Conservation (phyloP, 2,329 filamentous ascomycete species). For the Penicillium sp. region DNA sequence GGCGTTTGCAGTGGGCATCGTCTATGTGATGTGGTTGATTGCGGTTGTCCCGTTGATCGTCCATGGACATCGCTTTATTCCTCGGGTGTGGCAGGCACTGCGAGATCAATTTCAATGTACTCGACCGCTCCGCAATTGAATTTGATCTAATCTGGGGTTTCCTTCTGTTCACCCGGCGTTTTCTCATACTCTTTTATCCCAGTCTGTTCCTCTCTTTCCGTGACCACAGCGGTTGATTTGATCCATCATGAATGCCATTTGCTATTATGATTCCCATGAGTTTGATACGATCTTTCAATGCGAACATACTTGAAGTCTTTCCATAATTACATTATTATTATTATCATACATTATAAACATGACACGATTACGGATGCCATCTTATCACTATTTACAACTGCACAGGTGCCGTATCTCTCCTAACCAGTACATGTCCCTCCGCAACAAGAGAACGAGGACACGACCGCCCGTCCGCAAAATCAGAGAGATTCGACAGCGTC, state of each 20-base stretch:
- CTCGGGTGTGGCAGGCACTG: constrained; percentile 29
- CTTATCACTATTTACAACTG: constrained; percentile 29
- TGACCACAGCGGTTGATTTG: neutral
- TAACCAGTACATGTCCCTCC: constrained; percentile 38
- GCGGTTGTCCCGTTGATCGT: constrained; percentile 46
- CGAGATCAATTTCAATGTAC: constrained; percentile 26
- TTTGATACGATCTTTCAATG: constrained; percentile 6
- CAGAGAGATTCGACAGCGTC: constrained; percentile 62
- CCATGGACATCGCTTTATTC: constrained; percentile 41
- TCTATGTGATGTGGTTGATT: constrained; percentile 47
- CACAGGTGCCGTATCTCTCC: constrained; percentile 37
- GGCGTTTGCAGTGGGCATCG: constrained; percentile 39
- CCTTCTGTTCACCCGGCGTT: neutral
- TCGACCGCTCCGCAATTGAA: constrained; percentile 20
- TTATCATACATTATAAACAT: too few relatives aligned
- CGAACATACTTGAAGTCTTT: neutral
- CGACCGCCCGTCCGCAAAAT: constrained; percentile 35
- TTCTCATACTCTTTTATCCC: neutral
- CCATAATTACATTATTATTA: too few relatives aligned
- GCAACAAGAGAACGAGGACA: constrained; percentile 41
- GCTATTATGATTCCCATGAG: constrained; percentile 6
- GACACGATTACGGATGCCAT: neutral
- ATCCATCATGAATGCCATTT: neutral
- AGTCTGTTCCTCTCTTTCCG: neutral
- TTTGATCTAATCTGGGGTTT: neutral